Evolutionary conservation across 2,329 filamentous ascomycete species (phyloP).

Genomic region (Colletotrichum nymphaeae): DNA sequence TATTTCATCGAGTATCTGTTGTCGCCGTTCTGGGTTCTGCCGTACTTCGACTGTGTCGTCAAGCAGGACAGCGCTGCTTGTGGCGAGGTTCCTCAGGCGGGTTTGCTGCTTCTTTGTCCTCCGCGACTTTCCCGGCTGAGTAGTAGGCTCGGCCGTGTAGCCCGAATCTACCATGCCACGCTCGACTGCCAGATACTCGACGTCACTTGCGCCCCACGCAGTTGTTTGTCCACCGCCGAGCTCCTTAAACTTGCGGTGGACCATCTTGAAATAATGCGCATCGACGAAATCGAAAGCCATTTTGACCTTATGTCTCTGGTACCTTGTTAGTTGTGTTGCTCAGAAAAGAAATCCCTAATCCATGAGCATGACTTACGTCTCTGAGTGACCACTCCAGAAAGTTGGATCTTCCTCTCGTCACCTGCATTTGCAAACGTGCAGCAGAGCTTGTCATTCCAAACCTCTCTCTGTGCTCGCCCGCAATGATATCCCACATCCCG

Average conservation of each 20-base stretch:
- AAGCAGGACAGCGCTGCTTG: slow-evolving; percentile 9
- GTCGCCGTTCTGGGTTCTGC: slow-evolving; percentile 33
- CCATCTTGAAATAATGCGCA: slow-evolving; percentile 46
- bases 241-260: slow-evolving; percentile 59
- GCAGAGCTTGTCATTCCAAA: slow-evolving; percentile 54
- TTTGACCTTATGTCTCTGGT: neutral
- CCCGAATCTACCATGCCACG: slow-evolving; percentile 57
- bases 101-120: slow-evolving; percentile 55
- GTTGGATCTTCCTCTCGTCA: slow-evolving; percentile 61
- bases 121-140: slow-evolving; percentile 49
- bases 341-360: neutral
- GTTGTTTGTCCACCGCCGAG: slow-evolving; percentile 60
- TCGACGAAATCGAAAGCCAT: slow-evolving; percentile 3
- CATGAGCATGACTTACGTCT: slow-evolving; percentile 56
- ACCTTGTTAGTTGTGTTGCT: neutral
- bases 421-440: slow-evolving; percentile 67
- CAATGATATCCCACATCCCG: slow-evolving; percentile 69
- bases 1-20: slow-evolving; percentile 38
- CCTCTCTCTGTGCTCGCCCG: slow-evolving; percentile 50
- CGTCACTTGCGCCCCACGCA: slow-evolving; percentile 61
- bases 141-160: slow-evolving; percentile 43
- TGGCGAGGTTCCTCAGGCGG: slow-evolving; percentile 30
- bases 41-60: slow-evolving; percentile 34
- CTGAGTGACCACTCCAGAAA: slow-evolving; percentile 59
- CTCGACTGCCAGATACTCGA: slow-evolving; percentile 62